Conservation (phyloP, 2,329 filamentous ascomycete genomes). For the Arthrobotrys iridis region DNA sequence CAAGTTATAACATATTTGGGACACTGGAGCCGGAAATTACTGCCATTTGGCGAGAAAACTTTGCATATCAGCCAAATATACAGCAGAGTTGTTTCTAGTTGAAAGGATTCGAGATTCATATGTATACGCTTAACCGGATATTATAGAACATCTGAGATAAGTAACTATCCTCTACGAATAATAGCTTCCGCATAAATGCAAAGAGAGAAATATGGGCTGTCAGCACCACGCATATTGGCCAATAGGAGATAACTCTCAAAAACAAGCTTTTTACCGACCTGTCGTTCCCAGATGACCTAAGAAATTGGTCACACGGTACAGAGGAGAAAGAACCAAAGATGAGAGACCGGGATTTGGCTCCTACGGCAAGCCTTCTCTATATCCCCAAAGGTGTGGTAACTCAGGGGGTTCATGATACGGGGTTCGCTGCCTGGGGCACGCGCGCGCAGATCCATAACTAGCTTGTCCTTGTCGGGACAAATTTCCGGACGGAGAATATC, state of each 20-base stretch:
- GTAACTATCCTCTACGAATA: too few relatives aligned
- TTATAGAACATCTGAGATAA: too few relatives aligned
- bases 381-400: slow-evolving; percentile 5
- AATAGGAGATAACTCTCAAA: neutral
- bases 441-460: slow-evolving; percentile 11
- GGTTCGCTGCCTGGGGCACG: slow-evolving; percentile 1
- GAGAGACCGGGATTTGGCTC: slow-evolving; percentile 1
- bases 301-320: slow-evolving; percentile 5
- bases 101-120: too few relatives aligned
- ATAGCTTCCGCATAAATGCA: neutral
- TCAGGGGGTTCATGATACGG: neutral
- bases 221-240: neutral
- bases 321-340: neutral
- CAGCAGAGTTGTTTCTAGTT: too few relatives aligned
- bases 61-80: too few relatives aligned
- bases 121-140: too few relatives aligned
- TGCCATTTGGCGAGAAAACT: too few relatives aligned
- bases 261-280: slow-evolving; percentile 7
- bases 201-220: neutral
- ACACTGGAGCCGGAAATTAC: too few relatives aligned
- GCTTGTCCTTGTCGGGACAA: slow-evolving; percentile 38
- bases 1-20: too few relatives aligned
- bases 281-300: neutral
- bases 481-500: slow-evolving; percentile 46
- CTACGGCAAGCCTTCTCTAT: slow-evolving; percentile 1